Evolutionary conservation across 2,329 filamentous ascomycete species (phyloP).

Genomic region (Metarhizium brunneum): DNA sequence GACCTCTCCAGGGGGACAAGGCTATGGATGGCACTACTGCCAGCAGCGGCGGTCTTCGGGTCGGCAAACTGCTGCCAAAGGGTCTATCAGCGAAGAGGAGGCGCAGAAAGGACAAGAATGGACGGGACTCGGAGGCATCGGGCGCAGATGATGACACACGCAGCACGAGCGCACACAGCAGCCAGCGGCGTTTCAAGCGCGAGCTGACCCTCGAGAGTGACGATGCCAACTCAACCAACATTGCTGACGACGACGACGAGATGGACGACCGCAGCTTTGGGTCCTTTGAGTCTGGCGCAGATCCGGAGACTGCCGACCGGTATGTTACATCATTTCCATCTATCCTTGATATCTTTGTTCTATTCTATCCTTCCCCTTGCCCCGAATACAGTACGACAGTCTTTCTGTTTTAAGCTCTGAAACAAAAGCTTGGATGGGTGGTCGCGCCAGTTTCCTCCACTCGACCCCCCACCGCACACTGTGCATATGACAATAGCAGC

Average conservation of each 20-base stretch:
- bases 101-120: conserved; percentile 35
- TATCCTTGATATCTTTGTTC: not conserved
- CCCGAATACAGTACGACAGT: not conserved
- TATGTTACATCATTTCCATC: conserved; percentile 1
- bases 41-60: conserved; percentile 10
- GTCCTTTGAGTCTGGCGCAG: conserved; percentile 23
- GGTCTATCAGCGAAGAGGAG: conserved; percentile 39
- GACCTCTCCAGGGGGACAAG: not conserved
- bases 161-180: conserved; percentile 22
- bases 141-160: conserved; percentile 20
- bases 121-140: conserved; percentile 23
- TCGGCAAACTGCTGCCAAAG: conserved; percentile 45
- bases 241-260: conserved; percentile 22
- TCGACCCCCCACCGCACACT: not conserved
- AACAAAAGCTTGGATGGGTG: not conserved
- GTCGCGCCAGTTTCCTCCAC: not conserved
- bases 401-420: not conserved
- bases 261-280: conserved; percentile 22
- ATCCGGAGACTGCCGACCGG: conserved; percentile 13
- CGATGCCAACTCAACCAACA: conserved; percentile 17
- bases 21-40: conserved; percentile 10
- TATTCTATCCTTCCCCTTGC: not conserved
- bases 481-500: not conserved
- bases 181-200: conserved; percentile 13
- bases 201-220: conserved; percentile 28